A percentile compares a stretch with the other conserved stretches of the same genome.
Evolutionary conservation across 139 green algal species (phyloP).

Genomic region (Chlorella vulgaris): DNA sequence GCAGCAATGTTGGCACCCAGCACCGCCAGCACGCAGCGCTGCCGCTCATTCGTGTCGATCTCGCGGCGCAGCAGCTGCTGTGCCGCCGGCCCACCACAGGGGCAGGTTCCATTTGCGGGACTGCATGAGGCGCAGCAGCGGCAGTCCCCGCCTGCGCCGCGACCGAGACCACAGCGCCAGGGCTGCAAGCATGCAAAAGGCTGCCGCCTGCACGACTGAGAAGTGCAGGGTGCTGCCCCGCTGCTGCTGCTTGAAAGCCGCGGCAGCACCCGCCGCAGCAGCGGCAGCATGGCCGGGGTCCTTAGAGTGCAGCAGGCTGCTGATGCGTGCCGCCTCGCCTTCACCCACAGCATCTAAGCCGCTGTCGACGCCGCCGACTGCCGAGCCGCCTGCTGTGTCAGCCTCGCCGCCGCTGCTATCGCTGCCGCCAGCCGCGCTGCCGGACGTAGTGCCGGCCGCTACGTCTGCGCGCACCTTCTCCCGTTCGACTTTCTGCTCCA

Average conservation of each 20-base stretch:
- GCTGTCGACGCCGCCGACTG: neutral
- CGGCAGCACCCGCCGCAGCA: neutral
- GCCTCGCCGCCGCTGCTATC: neutral
- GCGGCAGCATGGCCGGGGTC: neutral
- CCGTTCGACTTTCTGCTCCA: neutral
- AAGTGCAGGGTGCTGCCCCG: neutral
- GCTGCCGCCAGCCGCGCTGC: neutral
- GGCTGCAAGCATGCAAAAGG: neutral
- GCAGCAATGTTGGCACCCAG: too few relatives aligned
- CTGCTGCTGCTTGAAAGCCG: neutral
- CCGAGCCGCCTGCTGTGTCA: too few relatives aligned
- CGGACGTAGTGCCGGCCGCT: neutral
- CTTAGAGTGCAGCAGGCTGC: neutral
- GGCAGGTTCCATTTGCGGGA: constrained; percentile 8
- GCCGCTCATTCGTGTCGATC: constrained; percentile 12
- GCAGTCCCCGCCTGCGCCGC: constrained; percentile 6
- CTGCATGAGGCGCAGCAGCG: neutral
- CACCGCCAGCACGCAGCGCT: neutral
- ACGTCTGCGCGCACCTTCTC: neutral
- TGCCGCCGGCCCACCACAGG: neutral
- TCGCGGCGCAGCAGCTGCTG: neutral
- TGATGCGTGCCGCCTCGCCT: neutral
- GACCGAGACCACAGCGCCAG: constrained; percentile 20
- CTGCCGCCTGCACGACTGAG: neutral
- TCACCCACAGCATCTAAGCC: neutral